phyloP scores from a whole-genome alignment of 2,329 filamentous ascomycete genomes.

The Zymoseptoria tritici region DNA sequence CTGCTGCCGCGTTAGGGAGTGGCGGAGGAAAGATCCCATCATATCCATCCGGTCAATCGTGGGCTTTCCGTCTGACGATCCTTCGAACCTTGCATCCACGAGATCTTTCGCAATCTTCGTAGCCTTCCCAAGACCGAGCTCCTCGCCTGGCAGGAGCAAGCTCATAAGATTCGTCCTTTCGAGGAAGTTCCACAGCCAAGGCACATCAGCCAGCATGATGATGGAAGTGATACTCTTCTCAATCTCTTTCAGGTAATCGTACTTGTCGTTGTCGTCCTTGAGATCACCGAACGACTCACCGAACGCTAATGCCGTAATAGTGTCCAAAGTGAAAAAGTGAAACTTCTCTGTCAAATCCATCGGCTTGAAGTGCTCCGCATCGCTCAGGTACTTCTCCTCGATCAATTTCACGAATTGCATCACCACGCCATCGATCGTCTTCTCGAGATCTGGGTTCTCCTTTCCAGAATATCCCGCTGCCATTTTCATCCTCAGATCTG shows the following conservation, averaged over 20 bases:
- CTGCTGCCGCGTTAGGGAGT: constrained; percentile 2
- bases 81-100: constrained; percentile 2
- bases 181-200: constrained; percentile 4
- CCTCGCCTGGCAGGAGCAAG: background rate
- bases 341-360: constrained; percentile 8
- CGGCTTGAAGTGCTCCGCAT: background rate
- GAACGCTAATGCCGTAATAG: constrained; percentile 8
- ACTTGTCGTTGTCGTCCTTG: constrained; percentile 4
- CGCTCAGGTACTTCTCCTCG: background rate
- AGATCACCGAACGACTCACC: constrained; percentile 5
- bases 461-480: constrained; percentile 7
- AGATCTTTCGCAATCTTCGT: constrained; percentile 1
- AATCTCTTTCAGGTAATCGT: constrained; percentile 5
- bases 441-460: constrained; percentile 5
- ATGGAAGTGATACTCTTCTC: constrained; percentile 5
- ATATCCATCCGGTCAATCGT: constrained; percentile 7
- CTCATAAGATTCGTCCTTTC: constrained; percentile 4
- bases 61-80: background rate
- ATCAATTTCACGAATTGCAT: constrained; percentile 3
- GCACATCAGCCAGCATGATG: constrained; percentile 3
- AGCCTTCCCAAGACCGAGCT: constrained; percentile 6
- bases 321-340: constrained; percentile 5
- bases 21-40: constrained; percentile 8
- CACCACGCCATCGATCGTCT: constrained; percentile 3
- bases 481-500: constrained; percentile 4